phyloP scores from a whole-genome alignment of 164 flowering plant species.

The Liquidambar formosana region DNA sequence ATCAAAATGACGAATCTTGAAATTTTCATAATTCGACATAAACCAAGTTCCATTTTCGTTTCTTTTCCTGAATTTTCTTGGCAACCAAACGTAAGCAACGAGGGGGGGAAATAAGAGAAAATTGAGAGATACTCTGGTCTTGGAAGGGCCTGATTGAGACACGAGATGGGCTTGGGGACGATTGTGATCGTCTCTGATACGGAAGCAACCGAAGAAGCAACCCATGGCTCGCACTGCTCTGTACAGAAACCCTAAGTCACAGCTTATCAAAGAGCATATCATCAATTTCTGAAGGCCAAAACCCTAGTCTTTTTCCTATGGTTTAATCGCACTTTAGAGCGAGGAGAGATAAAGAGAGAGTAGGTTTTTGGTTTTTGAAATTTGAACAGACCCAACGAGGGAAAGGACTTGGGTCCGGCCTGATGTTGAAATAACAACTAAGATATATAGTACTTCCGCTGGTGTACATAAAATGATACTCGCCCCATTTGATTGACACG shows the following conservation, averaged over 20 bases:
- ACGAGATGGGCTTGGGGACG: conserved; percentile 26
- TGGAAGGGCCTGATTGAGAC: conserved; percentile 24
- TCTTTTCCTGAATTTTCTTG: neutral
- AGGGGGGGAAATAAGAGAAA: neutral
- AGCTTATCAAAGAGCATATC: conserved; percentile 17
- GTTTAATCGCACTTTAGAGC: no score
- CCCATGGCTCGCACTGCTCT: conserved; percentile 46
- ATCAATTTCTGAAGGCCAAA: conserved; percentile 17
- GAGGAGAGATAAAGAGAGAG: neutral
- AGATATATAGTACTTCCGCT: neutral
- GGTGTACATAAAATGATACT: no score
- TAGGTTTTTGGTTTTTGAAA: no score
- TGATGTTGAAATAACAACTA: neutral
- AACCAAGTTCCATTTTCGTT: no score
- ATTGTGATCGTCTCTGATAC: conserved; percentile 37
- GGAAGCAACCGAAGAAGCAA: conserved; percentile 66
- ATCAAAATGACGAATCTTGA: neutral
- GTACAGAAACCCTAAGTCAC: conserved; percentile 17
- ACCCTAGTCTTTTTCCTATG: no score
- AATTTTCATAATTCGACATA: neutral
- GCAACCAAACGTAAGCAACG: neutral
- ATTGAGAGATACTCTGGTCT: conserved; percentile 21
- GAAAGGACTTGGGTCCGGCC: no score
- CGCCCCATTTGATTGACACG: no score
- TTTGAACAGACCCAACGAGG: no score